Evolutionary conservation across 306 rosid species (phyloP), one percentile per base, ranked within the genome.

Genomic region (Corylus americana): DNA sequence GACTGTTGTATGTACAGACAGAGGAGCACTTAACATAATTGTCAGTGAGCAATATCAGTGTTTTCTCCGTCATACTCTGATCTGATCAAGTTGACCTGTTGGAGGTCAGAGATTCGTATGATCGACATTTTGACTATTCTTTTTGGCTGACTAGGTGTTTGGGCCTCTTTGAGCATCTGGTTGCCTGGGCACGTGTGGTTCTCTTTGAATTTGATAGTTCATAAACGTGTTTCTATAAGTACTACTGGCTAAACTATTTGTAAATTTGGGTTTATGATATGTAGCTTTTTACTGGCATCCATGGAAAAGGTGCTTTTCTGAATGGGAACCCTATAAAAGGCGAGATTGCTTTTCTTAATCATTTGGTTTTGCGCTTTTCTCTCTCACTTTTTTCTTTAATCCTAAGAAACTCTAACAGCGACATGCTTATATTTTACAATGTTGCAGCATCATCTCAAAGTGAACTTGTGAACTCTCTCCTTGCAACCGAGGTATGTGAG

Each of bases 321-420:
- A 95, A 95, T 71, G 92, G 92, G 79, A 82, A 86, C 42, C 96
- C 96, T 37, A 91, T 95, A 67, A 93, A 89, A 91, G 98, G 99
- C 87, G 77, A 75, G 84, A 71, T 11, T 20, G 50, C 54, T 51
- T 47, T 83, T 82, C 54, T 70, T 61, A 37, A 66, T 64, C 59
- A 68, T 78, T 71, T 53, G 42, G 45, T 59, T 61, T 74, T 45
- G 48, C 82, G 44, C 67, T 61, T 54, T 49, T 77, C 54, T 51
- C 66, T 83, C 37, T 11, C 54, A 7, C 45, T 5, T 42, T 42
- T 42, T 6, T 29, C 29, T 18, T 44, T 20, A 42, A 22, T 11
- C 8, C 8, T 10, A 55, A 11, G 11, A 20, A 67, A 12, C 73
- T 49, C 25, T 39, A 39, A 68, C 3, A 68, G 73, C 27, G 58